Evolutionary conservation across 2,329 filamentous ascomycete species (phyloP), one percentile per base, ranked within the genome.

Genomic region (Cordyceps cicadae): DNA sequence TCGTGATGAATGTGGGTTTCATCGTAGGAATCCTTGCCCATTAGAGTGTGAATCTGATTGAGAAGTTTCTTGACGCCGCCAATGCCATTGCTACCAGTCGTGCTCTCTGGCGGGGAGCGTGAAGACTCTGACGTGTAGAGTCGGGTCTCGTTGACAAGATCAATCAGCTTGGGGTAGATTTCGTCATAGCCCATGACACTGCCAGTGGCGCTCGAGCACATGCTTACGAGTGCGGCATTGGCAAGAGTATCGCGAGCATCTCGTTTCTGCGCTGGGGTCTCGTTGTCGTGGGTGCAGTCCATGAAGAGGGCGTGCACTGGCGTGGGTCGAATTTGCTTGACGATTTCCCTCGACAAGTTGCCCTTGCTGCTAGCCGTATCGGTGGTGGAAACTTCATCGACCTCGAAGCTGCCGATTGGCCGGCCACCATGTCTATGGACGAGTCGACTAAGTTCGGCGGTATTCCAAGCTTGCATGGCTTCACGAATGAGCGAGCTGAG

Each of bases 201-300:
- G 50, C 94, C 94, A 8, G 89, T 92, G 1, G 93, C 91, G 67
- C 91, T 96, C 26, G 92, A 87, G 73, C 95, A 99, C 92, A 99
- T 97, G 70, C 87, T 89, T 43, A 97, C 93, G 4, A 99, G 81
- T 5, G 94, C 94, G 54, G 93, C 92, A 69, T 95, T 97, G 8
- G 95, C 90, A 11, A 99, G 80, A 0, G 94, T 97, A 71, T 99
- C 95, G 62, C 92, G 85, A 56, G 92, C 92, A 71, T 97, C 92
- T 46, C 95, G 84, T 74, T 97, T 97, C 74, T 99, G 93, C 0
- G 93, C 90, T 0, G 94, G 94, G 2, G 91, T 89, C 75, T 99
- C 93, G 68, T 99, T 99, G 76, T 99, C 94, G 72, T 99, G 94
- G 0, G 95, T 99, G 74, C 95, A 99, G 72, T 99, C 95, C 92